Evolutionary conservation across 768 basidiomycete species (phyloP).

Genomic region (Leccinellum rugosiceps): DNA sequence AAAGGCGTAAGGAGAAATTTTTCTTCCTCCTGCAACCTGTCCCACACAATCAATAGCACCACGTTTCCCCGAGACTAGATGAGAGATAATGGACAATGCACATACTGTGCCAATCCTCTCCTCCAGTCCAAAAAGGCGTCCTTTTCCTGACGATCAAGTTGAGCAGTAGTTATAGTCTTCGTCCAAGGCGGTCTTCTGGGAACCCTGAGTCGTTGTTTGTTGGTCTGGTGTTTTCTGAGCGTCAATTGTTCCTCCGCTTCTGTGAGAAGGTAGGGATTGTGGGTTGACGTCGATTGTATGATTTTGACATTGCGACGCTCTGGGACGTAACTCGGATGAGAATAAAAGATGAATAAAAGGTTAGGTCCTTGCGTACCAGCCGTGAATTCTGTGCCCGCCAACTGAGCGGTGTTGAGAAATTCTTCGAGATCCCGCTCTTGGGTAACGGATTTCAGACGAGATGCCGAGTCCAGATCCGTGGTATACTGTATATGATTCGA

Average conservation of each 20-base stretch:
- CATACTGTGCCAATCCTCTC: conserved; percentile 85
- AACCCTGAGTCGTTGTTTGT: conserved; percentile 74
- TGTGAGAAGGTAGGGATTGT: conserved; percentile 85
- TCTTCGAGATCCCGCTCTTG: conserved; percentile 96
- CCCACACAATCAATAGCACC: background rate
- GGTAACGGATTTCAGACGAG: conserved; percentile 84
- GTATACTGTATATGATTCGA: conserved; percentile 45
- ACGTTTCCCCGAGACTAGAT: background rate
- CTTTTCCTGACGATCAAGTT: conserved; percentile 88
- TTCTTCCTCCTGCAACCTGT: conserved; percentile 83
- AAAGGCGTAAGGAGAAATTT: conserved; percentile 92
- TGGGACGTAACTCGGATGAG: conserved; percentile 25
- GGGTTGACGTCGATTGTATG: conserved; percentile 52
- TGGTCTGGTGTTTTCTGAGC: conserved; percentile 67
- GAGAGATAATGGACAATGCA: conserved; percentile 13
- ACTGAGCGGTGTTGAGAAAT: conserved; percentile 90
- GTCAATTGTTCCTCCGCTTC: conserved; percentile 79
- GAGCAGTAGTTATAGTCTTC: conserved; percentile 66
- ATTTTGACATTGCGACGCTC: conserved; percentile 82
- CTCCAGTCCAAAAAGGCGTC: conserved; percentile 93
- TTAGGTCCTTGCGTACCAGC: conserved; percentile 58
- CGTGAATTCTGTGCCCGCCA: conserved; percentile 94
- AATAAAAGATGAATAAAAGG: background rate
- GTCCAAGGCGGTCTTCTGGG: conserved; percentile 91
- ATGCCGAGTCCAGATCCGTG: conserved; percentile 65